Conservation (phyloP, 2,329 filamentous ascomycete genomes). For the Apiospora koreana region DNA sequence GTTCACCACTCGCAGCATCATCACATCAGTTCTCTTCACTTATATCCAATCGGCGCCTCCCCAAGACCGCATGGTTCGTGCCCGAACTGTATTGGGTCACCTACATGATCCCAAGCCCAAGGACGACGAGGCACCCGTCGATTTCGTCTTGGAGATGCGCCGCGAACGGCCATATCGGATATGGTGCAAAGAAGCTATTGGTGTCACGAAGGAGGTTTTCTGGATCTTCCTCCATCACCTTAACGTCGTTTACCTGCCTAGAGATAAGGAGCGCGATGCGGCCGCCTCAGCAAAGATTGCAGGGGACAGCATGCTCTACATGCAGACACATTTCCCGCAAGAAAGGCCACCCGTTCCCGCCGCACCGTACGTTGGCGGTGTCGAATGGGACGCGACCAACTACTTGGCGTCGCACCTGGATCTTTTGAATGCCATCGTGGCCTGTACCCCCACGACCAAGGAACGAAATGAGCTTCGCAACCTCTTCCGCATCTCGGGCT, state of each 20-base stretch:
- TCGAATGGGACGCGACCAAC: constrained; percentile 98
- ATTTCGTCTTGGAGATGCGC: constrained; percentile 89
- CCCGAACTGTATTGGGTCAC: constrained; percentile 74
- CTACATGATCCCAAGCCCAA: constrained; percentile 77
- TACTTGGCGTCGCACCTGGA: constrained; percentile 93
- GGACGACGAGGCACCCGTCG: constrained; percentile 74
- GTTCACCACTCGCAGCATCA: constrained; percentile 88
- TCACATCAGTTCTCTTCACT: constrained; percentile 85
- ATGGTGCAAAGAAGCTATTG: constrained; percentile 90
- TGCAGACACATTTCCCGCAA: constrained; percentile 75
- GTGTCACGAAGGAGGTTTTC: constrained; percentile 96
- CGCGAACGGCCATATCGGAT: constrained; percentile 84
- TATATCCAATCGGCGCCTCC: constrained; percentile 72
- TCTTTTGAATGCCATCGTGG: constrained; percentile 86
- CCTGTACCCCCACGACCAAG: constrained; percentile 68
- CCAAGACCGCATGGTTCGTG: constrained; percentile 65
- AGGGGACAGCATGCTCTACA: constrained; percentile 57
- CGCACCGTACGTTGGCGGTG: constrained; percentile 92
- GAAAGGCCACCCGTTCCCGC: constrained; percentile 89
- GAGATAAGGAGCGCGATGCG: constrained; percentile 38
- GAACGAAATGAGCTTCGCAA: constrained; percentile 79
- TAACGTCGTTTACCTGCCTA: constrained; percentile 75
- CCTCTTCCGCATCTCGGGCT: constrained; percentile 79
- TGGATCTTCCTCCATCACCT: constrained; percentile 98
- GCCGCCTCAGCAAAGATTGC: constrained; percentile 26